Evolutionary conservation across 108 stramenopile species (phyloP), one percentile per base, ranked within the genome.

Genomic region (Schizochytrium sp.): DNA sequence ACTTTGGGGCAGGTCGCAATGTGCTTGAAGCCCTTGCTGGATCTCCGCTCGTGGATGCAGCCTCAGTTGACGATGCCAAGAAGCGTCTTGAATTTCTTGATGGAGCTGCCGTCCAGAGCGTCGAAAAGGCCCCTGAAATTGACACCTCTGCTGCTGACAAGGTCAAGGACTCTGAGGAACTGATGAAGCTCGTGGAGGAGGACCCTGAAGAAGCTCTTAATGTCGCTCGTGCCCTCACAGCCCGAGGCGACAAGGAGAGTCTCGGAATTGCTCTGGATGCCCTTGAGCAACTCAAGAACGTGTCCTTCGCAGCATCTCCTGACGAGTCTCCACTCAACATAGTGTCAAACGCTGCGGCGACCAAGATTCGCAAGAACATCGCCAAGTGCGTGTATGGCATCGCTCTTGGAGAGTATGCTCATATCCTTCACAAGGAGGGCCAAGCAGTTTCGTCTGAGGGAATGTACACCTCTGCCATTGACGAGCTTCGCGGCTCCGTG

Each of bases 401-500:
- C 2, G 64, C 64, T 1, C 64, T 69, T 7, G 64, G 64, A 38
- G 64, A 69, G 64, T 69, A 44, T 2, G 64, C 64, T 2, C 64
- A 38, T 44, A 69, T 69, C 28, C 64, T 69, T 38, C 64, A 69
- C 64, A 69, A 69, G 64, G 64, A 69, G 64, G 64, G 44, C 42
- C 64, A 69, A 44, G 64, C 64, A 38, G 64, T 69, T 38, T 38
- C 64, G 64, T 69, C 64, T 7, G 64, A 69, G 64, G 64, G 64
- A 0, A 10, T 69, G 64, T 69, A 69, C 64, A 2, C 64, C 0
- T 69, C 64, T 38, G 64, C 12, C 0, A 69, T 69, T 15, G 64
- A 69, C 5, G 64, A 69, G 64, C 64, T 69, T 7, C 64, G 64
- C 7, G 8, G 44, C 19, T 69, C 64, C 7, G 64, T 69, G 64